Base-by-base conservation (phyloP, 108 stramenopile species). In the Licmophora abbreviata region DNA sequence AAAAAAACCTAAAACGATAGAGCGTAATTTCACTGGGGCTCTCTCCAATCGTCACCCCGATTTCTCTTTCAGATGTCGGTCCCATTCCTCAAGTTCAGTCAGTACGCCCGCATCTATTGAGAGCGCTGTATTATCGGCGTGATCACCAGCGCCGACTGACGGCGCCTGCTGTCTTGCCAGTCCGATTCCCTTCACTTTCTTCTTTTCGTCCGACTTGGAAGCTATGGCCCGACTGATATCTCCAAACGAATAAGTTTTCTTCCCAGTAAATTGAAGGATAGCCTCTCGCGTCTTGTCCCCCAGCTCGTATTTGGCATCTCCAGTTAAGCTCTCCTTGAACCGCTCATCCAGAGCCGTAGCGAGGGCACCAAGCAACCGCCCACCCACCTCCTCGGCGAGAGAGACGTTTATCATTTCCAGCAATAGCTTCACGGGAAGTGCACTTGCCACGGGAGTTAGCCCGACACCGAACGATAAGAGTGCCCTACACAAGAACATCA, bases 281-380 rank as follows among this genome's bases (percentile, higher is more conserved):
- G 48, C 49, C 14, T 53, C 34, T 32, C 47, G 55, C 5, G 62
- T 63, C 6, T 47, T 6, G 30, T 63, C 62, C 8, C 62, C 62
- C 4, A 63, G 1, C 12, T 43, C 17, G 28, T 63, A 63, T 1
- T 63, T 34, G 1, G 32, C 42, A 29, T 55, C 38, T 2, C 62
- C 62, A 1, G 54, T 48, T 3, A 63, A 27, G 27, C 54, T 44
- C 31, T 55, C 27, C 30, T 63, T 63, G 25, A 63, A 27, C 0
- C 54, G 30, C 18, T 50, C 22, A 48, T 63, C 62, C 18, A 63
- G n/a, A 15, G 29, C n/a, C 28, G 15, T 36, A 12, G 62, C 23
- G 17, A 63, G 21, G 23, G 45, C 38, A 8, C 32, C 42, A 3
- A 46, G 21, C 1, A 56, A 10, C 15, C 54, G 29, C 2, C 44